These are phyloP conservation scores for Lindgomyces ingoldianus DNA, from an alignment of 495 filamentous ascomycete species.

Conservation along the genomic window DNA sequence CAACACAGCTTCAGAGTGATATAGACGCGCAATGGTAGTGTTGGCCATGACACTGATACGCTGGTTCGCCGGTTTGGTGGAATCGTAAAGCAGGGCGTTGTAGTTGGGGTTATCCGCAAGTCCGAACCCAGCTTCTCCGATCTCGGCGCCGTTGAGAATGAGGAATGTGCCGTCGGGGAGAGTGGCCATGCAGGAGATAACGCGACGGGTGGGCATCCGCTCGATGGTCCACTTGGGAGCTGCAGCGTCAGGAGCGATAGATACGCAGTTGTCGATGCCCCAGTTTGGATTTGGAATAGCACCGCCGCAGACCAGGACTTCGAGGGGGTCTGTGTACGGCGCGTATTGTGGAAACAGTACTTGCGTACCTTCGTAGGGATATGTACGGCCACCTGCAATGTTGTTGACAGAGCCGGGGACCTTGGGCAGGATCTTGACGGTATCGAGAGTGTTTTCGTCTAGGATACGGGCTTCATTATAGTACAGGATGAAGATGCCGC, in stretches of 20 bases:
- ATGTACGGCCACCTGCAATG: constrained; percentile 58
- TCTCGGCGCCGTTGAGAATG: constrained; percentile 60
- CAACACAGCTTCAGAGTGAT: constrained; percentile 65
- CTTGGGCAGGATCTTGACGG: constrained; percentile 60
- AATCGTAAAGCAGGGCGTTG: constrained; percentile 66
- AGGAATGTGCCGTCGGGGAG: constrained; percentile 67
- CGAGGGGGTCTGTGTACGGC: constrained; percentile 58
- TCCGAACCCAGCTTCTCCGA: constrained; percentile 65
- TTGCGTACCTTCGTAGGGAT: constrained; percentile 61
- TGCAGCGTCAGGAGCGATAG: constrained; percentile 57
- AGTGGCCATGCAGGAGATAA: constrained; percentile 64
- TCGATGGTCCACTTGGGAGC: constrained; percentile 60
- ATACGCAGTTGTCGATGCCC: constrained; percentile 67
- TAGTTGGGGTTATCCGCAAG: constrained; percentile 57
- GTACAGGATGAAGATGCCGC: constrained; percentile 63
- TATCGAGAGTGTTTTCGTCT: constrained; percentile 56
- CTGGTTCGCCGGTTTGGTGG: constrained; percentile 53
- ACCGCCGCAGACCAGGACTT: constrained; percentile 61
- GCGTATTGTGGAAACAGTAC: constrained; percentile 60
- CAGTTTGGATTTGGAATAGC: constrained; percentile 50
- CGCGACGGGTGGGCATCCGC: constrained; percentile 66
- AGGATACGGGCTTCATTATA: constrained; percentile 66
- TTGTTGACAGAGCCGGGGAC: constrained; percentile 63
- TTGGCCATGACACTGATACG: constrained; percentile 66
- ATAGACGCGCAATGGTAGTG: constrained; percentile 63